Percentiles rank a stretch among this genome's conserved stretches.
Conservation (phyloP, 306 rosid species). For the Acacia confusa region DNA sequence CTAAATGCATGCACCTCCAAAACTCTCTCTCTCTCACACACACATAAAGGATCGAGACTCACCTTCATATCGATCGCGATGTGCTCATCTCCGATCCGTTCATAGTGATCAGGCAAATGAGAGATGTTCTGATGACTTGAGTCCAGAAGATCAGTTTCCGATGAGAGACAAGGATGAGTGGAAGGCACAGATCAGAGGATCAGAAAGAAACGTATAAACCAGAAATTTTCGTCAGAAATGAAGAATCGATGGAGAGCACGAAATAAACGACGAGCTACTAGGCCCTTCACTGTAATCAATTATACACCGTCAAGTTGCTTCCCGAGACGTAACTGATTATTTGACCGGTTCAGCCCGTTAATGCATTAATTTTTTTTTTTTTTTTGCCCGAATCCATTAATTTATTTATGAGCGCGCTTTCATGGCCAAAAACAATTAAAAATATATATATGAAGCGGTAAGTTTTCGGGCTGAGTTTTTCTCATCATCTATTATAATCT, state of each 20-base stretch:
- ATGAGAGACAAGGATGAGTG: neutral
- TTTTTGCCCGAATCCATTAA: no score
- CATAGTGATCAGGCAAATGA: neutral
- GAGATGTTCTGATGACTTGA: neutral
- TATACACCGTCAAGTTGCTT: neutral
- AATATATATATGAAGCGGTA: neutral
- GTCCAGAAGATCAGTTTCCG: no score
- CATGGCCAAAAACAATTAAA: neutral
- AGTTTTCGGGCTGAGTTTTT: no score
- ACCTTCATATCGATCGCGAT: neutral
- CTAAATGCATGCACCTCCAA: neutral
- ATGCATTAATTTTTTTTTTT: no score
- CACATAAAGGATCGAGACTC: neutral
- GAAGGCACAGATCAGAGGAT: neutral
- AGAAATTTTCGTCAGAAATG: neutral
- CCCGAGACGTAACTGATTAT: no score
- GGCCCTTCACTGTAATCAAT: neutral
- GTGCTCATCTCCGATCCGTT: neutral
- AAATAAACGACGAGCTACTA: neutral
- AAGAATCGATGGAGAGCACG: neutral
- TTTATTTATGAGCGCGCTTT: neutral
- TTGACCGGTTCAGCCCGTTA: slow-evolving; percentile 16
- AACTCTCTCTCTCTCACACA: neutral
- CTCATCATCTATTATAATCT: no score
- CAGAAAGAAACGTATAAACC: neutral